These are phyloP conservation scores for Curvularia lunata DNA, from an alignment of 2,329 filamentous ascomycete species.

Conservation along the genomic window DNA sequence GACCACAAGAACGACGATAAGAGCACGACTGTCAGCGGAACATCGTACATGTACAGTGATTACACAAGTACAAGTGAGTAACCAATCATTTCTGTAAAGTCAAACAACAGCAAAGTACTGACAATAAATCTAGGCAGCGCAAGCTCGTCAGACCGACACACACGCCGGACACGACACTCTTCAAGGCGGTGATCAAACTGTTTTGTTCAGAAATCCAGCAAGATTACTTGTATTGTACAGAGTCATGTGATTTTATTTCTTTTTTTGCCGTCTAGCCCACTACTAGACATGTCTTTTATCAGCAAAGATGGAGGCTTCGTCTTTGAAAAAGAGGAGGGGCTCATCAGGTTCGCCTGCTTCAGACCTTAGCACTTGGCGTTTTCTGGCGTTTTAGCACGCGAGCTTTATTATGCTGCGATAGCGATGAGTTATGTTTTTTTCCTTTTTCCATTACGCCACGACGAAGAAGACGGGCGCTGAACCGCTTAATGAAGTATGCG, in stretches of 20 bases:
- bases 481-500: constrained; percentile 3
- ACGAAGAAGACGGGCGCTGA: neutral
- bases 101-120: constrained; percentile 19
- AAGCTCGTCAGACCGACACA: constrained; percentile 52
- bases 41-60: constrained; percentile 52
- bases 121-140: constrained; percentile 49
- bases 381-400: neutral
- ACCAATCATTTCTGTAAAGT: neutral
- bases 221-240: constrained; percentile 4
- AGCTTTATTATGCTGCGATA: neutral
- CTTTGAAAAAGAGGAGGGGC: neutral
- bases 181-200: constrained; percentile 29
- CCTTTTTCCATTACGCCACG: neutral
- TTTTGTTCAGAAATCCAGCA: neutral
- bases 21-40: constrained; percentile 50
- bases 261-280: neutral
- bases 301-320: neutral
- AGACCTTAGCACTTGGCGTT: neutral
- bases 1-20: constrained; percentile 52
- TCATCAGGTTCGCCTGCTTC: neutral
- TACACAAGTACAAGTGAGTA: constrained; percentile 58
- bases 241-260: neutral
- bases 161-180: constrained; percentile 49
- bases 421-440: neutral
- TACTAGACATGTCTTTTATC: neutral